These are phyloP conservation scores for Candida endomychidarum DNA, from an alignment of 805 yeast species.

Conservation along the genomic window DNA sequence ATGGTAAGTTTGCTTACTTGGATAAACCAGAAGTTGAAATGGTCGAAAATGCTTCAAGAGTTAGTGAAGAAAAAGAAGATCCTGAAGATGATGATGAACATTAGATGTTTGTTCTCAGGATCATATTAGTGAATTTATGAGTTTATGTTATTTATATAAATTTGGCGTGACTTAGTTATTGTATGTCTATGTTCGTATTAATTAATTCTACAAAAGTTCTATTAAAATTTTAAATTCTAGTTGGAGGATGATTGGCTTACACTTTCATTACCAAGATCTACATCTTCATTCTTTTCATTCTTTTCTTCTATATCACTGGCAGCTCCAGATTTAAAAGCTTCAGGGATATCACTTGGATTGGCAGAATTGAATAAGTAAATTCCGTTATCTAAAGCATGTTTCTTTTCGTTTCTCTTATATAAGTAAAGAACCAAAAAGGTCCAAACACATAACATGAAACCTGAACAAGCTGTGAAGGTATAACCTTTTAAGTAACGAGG, in stretches of 20 bases:
- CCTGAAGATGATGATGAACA: conserved; percentile 6
- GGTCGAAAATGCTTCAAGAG: conserved; percentile 14
- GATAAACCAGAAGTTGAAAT: conserved; percentile 13
- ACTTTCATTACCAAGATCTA: conserved; percentile 2
- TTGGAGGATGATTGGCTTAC: conserved; percentile 2
- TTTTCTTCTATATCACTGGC: conserved; percentile 3
- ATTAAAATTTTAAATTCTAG: not conserved
- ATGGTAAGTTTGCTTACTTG: conserved; percentile 16
- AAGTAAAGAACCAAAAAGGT: conserved; percentile 52
- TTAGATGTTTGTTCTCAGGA: too few species aligned
- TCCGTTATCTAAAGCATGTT: conserved; percentile 35
- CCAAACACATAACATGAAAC: conserved; percentile 47
- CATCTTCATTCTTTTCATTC: conserved; percentile 7
- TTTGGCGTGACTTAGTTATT: too few species aligned
- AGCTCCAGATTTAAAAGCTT: conserved; percentile 1
- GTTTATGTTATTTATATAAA: not conserved
- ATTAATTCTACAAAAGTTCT: not conserved
- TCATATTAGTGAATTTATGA: not conserved
- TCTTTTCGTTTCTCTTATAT: conserved; percentile 35
- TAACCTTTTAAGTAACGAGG: conserved; percentile 58
- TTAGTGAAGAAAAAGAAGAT: conserved; percentile 14
- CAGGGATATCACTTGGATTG: conserved; percentile 16
- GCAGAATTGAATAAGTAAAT: conserved; percentile 30
- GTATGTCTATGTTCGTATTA: too few species aligned
- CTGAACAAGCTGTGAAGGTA: conserved; percentile 49